Conservation (phyloP, 805 yeast species). For the Metschnikowia santaceciliae region DNA sequence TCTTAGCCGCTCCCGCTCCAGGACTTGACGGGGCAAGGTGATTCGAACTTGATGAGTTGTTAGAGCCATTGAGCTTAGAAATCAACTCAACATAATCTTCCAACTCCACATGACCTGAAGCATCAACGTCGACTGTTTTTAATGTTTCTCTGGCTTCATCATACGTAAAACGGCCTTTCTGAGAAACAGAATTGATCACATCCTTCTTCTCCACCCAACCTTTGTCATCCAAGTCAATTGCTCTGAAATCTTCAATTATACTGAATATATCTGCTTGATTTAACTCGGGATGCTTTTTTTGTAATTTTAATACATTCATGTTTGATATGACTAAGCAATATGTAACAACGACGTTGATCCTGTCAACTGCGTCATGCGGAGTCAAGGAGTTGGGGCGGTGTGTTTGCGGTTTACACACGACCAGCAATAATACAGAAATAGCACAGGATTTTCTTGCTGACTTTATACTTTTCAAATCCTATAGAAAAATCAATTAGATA, state of each 20-base stretch:
- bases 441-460: not conserved
- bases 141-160: slow-evolving; percentile 93
- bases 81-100: slow-evolving; percentile 88
- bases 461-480: not conserved
- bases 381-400: slow-evolving; percentile 11
- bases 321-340: not conserved
- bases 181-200: slow-evolving; percentile 78
- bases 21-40: slow-evolving; percentile 7
- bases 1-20: not conserved
- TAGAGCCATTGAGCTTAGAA: slow-evolving; percentile 66
- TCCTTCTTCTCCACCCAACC: slow-evolving; percentile 94
- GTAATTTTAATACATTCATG: slow-evolving; percentile 43
- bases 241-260: slow-evolving; percentile 80
- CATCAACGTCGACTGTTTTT: slow-evolving; percentile 88
- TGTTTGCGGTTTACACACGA: slow-evolving; percentile 9
- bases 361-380: slow-evolving; percentile 4
- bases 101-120: slow-evolving; percentile 93
- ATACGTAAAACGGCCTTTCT: slow-evolving; percentile 75
- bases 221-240: slow-evolving; percentile 82
- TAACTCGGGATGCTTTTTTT: slow-evolving; percentile 80
- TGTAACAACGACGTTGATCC: not conserved
- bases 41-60: not conserved
- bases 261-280: slow-evolving; percentile 82
- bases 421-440: not conserved
- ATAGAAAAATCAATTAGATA: not conserved